Evolutionary conservation across 2,329 filamentous ascomycete genomes (phyloP).

Genomic region (Lachnum nothofagi): DNA sequence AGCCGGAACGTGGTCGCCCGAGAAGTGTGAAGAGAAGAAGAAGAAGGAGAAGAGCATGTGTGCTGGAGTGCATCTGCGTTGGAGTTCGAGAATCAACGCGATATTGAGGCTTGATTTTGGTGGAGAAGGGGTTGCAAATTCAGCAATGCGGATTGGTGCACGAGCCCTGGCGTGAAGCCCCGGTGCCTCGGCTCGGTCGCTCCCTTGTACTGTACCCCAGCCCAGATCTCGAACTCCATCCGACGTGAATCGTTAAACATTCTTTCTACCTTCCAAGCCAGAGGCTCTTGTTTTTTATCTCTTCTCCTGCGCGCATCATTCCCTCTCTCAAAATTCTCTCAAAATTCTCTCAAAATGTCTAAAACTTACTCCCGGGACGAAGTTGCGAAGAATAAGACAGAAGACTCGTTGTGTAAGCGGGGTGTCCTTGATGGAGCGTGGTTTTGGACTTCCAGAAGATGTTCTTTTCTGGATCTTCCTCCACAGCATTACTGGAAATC

Average conservation of each 20-base stretch:
- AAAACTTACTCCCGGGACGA: slow-evolving; percentile 48
- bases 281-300: background rate
- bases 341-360: slow-evolving; percentile 23
- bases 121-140: background rate
- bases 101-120: no score
- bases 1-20: no score
- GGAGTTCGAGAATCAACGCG: no score
- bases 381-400: slow-evolving; percentile 70
- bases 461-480: background rate
- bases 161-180: no score
- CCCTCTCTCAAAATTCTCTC: background rate
- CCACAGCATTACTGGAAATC: background rate
- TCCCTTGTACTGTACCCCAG: no score
- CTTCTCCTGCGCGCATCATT: background rate
- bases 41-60: no score
- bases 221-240: no score
- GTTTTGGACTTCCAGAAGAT: slow-evolving; percentile 4
- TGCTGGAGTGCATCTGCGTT: no score
- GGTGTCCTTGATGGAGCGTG: no score
- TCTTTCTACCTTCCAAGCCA: no score
- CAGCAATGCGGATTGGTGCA: background rate
- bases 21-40: no score
- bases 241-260: no score
- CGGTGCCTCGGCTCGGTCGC: slow-evolving; percentile 2
- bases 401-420: slow-evolving; percentile 41